These are phyloP conservation scores for Dactylis glomerata DNA, from an alignment of 176 grass and related monocot genomes.

Conservation along the genomic window DNA sequence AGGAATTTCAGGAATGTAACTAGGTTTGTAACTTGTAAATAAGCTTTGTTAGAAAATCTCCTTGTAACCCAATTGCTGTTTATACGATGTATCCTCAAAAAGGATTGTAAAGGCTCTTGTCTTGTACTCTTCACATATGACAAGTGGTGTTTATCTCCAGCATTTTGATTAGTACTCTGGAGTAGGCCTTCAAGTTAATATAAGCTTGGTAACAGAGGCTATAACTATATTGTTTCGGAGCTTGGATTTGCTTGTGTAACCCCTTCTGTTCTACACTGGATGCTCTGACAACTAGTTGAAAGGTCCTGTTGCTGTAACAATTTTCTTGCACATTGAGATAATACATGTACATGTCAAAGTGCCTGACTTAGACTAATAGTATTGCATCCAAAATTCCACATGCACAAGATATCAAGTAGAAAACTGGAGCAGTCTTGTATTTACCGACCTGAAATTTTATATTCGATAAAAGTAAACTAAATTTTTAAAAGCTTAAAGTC, in stretches of 20 bases:
- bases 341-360: not conserved
- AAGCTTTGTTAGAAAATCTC: constrained; percentile 10
- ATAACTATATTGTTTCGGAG: constrained; percentile 9
- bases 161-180: not conserved
- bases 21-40: constrained; percentile 34
- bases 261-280: not conserved
- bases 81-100: constrained; percentile 27
- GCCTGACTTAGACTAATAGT: not conserved
- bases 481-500: not conserved
- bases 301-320: not conserved
- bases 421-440: not conserved
- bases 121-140: constrained; percentile 1
- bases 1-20: constrained; percentile 26
- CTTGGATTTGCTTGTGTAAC: not conserved
- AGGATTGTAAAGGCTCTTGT: constrained; percentile 21
- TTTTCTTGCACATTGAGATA: not conserved
- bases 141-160: not conserved
- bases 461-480: not conserved
- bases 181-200: constrained; percentile 3
- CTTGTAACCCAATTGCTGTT: constrained; percentile 29
- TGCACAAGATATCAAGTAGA: not conserved
- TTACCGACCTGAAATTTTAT: not conserved
- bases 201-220: not conserved
- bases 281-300: not conserved
- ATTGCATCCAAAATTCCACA: not conserved